Evolutionary conservation across 352 stramenopile species (phyloP), one percentile per base, ranked within the genome.

Genomic region (Albugo candida): DNA sequence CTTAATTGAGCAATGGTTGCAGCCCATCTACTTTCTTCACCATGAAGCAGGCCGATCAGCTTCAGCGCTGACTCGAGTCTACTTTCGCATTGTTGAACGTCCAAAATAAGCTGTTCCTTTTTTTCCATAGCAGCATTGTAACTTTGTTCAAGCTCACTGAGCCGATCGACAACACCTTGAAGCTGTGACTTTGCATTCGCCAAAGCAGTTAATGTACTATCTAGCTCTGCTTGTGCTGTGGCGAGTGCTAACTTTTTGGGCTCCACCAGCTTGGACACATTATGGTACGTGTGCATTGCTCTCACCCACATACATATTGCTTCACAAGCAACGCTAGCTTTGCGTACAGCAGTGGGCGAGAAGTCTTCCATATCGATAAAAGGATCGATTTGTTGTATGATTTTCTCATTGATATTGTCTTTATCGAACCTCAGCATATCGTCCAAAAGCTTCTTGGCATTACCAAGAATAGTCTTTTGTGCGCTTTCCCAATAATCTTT

Each of bases 221-320:
- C 83, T 0, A 96, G 47, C 47, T 93, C 81, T 1, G 58, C 64
- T 54, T 94, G 78, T 2, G 87, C 84, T 5, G 67, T 53, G 1
- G 75, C 78, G 1, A 96, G 60, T 8, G 85, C 75, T 11, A 89
- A 54, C 31, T 92, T 89, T 73, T 96, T 96, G 0, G 85, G 85
- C 42, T 94, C 85, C n/a, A 96, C 85, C 54, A 92, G 74, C 41
- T 92, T 83, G 4, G 84, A 81, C 1, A 96, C 76, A 24, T 83
- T 87, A 58, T 95, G 67, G 58, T 95, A 96, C 40, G 79, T 94
- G 63, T 95, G 79, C 85, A 95, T 96, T 10, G 85, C 85, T 11
- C 83, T 73, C 10, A 92, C 81, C 85, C 85, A 96, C 81, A 96
- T 92, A 49, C 85, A 96, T 54, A 96, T 95, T 4, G 85, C 85